Base-by-base conservation (phyloP, 2,329 filamentous ascomycete species). In the Phyllosticta paracitricarpa region DNA sequence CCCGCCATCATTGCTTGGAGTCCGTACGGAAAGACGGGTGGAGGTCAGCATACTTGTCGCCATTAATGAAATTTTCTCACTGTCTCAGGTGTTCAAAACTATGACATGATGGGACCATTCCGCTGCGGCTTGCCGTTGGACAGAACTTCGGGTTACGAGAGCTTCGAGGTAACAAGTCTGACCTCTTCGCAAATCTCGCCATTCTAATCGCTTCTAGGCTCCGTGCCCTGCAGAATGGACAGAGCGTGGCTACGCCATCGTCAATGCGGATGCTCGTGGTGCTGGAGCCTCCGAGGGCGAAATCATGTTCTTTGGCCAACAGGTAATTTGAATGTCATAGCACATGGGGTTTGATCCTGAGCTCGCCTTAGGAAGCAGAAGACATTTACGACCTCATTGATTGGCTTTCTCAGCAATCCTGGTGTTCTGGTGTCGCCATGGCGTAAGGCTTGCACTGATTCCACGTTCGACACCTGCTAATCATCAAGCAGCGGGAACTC, bases 341-440 rank as follows among this genome's bases (percentile, higher is more conserved):
- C 33, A 40, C 12, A 40, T 12, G 14, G 33, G 33, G 4, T 17
- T 40, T 12, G 33, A 17, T 14, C 1, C 33, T 40, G 9, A 40
- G 10, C 14, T 12, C 2, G 10, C 33, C 2, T 14, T 40, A 78
- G 62, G 77, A 79, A 14, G 76, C 71, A 6, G 72, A 78, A 59
- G 77, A 80, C 62, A 74, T 76, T 5, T 77, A 79, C 58, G 78
- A 80, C 63, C 71, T 76, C 0, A 72, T 80, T 10, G 77, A 80
- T 61, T 70, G 66, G 30, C 66, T 78, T 48, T 76, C 77, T 0
- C 65, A 71, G 28, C 70, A 75, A 66, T 64, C 69, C 1, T 81
- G 78, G 78, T 78, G 77, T 61, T 79, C 76, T 57, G 77, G 77
- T 3, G 69, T 79, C n/a, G 76, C 73, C 6, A 71, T 79, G 67